These are phyloP conservation scores for Termitomyces sp. DNA, from an alignment of 768 basidiomycete species.

Conservation along the genomic window DNA sequence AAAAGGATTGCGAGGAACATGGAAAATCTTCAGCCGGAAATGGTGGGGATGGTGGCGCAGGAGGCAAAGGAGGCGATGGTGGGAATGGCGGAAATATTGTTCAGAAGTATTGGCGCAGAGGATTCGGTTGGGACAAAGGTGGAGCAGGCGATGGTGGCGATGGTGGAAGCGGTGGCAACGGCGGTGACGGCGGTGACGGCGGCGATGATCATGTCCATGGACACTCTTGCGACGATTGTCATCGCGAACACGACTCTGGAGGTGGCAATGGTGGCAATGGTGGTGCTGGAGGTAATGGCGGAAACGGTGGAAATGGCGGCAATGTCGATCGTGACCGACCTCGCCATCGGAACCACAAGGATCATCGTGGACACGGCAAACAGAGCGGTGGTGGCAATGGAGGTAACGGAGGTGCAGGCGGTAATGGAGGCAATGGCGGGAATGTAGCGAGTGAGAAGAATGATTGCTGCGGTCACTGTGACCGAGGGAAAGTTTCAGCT, in stretches of 20 bases:
- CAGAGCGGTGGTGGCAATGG: slow-evolving; percentile 1
- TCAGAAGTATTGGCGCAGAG: slow-evolving; percentile 1
- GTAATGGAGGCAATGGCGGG: slow-evolving; percentile 3
- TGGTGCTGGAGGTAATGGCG: slow-evolving; percentile 1
- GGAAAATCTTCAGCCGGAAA: background rate
- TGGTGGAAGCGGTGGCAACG: slow-evolving; percentile 2
- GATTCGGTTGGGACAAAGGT: background rate
- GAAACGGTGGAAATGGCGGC: slow-evolving; percentile 1
- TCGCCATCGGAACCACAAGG: background rate
- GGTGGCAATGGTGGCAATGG: background rate
- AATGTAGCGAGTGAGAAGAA: background rate
- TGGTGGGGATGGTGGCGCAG: background rate
- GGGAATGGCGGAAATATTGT: slow-evolving; percentile 1
- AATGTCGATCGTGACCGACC: background rate
- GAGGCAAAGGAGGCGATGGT: slow-evolving; percentile 4
- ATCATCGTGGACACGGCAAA: background rate
- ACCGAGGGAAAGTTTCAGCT: background rate
- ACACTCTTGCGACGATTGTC: background rate
- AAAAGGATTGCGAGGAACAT: slow-evolving; percentile 3
- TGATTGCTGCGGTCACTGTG: background rate
- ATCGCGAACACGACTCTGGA: background rate
- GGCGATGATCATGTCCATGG: background rate
- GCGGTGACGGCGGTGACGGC: slow-evolving; percentile 8
- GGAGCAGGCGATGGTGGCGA: background rate
- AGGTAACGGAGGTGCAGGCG: slow-evolving; percentile 3